Percentiles rank a stretch among this genome's conserved stretches.
Evolutionary conservation across 768 basidiomycete genomes (phyloP).

Genomic region (Lactarius vividus): DNA sequence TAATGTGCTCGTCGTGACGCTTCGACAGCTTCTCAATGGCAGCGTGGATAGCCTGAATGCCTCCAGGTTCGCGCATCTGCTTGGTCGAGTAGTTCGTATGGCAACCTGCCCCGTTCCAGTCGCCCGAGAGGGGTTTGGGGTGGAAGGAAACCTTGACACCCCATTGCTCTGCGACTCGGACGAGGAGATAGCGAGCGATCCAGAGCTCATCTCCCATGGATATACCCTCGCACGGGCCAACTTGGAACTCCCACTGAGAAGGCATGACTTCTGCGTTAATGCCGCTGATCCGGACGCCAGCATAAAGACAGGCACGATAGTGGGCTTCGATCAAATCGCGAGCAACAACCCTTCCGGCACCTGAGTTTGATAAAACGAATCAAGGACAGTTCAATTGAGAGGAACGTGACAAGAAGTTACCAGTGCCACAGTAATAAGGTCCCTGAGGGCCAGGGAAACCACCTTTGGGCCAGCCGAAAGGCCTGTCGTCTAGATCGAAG

Average conservation of each 20-base stretch:
- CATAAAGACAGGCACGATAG: conserved; percentile 93
- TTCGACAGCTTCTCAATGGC: conserved; percentile 92
- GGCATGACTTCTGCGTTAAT: conserved; percentile 99
- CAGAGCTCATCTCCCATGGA: conserved; percentile 99
- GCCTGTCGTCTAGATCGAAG: conserved; percentile 86
- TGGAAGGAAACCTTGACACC: conserved; percentile 98
- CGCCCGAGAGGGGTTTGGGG: conserved; percentile 94
- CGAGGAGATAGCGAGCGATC: conserved; percentile 96
- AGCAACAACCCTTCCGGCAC: conserved; percentile 95
- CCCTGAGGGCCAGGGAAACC: conserved; percentile 99
- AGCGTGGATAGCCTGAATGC: conserved; percentile 87
- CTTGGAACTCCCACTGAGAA: conserved; percentile 99
- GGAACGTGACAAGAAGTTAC: conserved; percentile 46
- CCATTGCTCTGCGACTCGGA: conserved; percentile 98
- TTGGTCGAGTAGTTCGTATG: conserved; percentile 98
- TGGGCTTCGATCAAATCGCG: conserved; percentile 99
- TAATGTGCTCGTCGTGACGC: conserved; percentile 93
- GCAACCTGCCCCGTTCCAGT: conserved; percentile 99
- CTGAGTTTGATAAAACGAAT: conserved; percentile 39
- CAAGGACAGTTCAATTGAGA: neutral
- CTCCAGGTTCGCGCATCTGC: conserved; percentile 90
- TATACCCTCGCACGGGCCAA: conserved; percentile 97
- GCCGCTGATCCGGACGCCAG: conserved; percentile 96
- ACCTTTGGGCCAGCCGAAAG: conserved; percentile 96
- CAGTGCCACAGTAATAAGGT: conserved; percentile 99